These are phyloP conservation scores for Pyrus betulifolia DNA, from an alignment of 306 rosid genomes.

Conservation along the genomic window DNA sequence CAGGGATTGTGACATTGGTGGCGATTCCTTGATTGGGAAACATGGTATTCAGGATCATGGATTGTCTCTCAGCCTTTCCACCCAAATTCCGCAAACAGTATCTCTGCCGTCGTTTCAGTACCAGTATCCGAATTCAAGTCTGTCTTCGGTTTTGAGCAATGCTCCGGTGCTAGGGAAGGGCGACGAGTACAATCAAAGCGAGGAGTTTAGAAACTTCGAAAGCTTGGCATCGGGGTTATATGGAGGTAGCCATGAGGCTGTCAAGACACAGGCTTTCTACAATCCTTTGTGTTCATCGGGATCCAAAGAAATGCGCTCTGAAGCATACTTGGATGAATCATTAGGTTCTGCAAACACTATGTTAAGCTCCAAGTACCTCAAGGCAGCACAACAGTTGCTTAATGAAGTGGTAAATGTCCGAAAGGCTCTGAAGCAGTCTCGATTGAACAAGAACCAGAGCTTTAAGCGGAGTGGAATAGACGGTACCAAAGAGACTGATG, in stretches of 20 bases:
- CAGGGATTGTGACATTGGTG: constrained; percentile 22
- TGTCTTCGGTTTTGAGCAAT: constrained; percentile 36
- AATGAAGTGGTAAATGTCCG: constrained; percentile 72
- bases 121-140: constrained; percentile 37
- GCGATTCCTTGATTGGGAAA: constrained; percentile 28
- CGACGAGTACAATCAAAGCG: constrained; percentile 30
- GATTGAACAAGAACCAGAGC: constrained; percentile 40
- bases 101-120: constrained; percentile 49
- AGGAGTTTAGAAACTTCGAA: constrained; percentile 41
- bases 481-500: constrained; percentile 52
- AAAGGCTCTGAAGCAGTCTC: constrained; percentile 59
- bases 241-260: constrained; percentile 16
- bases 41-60: constrained; percentile 61
- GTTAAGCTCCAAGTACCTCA: constrained; percentile 48
- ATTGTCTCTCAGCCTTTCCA: constrained; percentile 75
- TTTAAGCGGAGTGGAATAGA: constrained; percentile 31
- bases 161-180: constrained; percentile 27
- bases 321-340: constrained; percentile 30
- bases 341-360: constrained; percentile 22
- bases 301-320: constrained; percentile 29
- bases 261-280: constrained; percentile 44
- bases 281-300: constrained; percentile 28
- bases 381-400: constrained; percentile 73
- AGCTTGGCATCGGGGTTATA: constrained; percentile 38
- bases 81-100: constrained; percentile 40